Conservation (phyloP, 2,329 filamentous ascomycete genomes). For the Arthrobotrys sphaeroides region DNA sequence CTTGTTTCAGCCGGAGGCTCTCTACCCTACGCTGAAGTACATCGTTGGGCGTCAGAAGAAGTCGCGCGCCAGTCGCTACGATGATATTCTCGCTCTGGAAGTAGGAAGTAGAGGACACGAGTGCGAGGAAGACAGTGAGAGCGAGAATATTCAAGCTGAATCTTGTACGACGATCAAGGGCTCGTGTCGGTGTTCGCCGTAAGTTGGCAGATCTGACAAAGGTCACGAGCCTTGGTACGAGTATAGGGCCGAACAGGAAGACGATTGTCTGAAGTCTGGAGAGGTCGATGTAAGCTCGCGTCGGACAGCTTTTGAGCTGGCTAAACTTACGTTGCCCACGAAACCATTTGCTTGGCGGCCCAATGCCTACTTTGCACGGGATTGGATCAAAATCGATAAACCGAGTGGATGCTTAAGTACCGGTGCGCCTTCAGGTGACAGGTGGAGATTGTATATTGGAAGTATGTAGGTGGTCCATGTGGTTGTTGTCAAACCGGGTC, state of each 20-base stretch:
- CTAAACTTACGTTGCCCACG: constrained; percentile 55
- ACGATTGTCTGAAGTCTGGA: constrained; percentile 63
- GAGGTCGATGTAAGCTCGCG: not conserved
- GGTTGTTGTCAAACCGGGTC: not conserved
- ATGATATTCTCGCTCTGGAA: constrained; percentile 86
- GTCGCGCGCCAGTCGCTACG: constrained; percentile 76
- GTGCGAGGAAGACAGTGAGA: constrained; percentile 65
- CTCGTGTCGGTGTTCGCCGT: constrained; percentile 63
- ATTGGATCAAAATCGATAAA: too few relatives aligned
- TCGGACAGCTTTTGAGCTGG: not conserved
- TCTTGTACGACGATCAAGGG: constrained; percentile 67
- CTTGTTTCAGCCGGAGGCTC: constrained; percentile 65
- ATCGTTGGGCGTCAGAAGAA: constrained; percentile 80
- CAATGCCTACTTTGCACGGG: too few relatives aligned
- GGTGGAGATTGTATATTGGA: too few relatives aligned
- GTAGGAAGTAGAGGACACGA: constrained; percentile 72
- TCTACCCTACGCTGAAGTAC: constrained; percentile 82
- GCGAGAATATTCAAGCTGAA: constrained; percentile 71
- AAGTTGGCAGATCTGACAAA: constrained; percentile 69
- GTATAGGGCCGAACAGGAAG: constrained; percentile 73
- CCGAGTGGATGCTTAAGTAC: too few relatives aligned
- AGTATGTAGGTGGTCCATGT: not conserved
- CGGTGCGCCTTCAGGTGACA: not conserved
- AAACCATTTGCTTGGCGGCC: constrained; percentile 51
- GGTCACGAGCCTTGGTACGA: constrained; percentile 73